Conservation (phyloP, 257 asterid species). For the Nicotiana knightiana region DNA sequence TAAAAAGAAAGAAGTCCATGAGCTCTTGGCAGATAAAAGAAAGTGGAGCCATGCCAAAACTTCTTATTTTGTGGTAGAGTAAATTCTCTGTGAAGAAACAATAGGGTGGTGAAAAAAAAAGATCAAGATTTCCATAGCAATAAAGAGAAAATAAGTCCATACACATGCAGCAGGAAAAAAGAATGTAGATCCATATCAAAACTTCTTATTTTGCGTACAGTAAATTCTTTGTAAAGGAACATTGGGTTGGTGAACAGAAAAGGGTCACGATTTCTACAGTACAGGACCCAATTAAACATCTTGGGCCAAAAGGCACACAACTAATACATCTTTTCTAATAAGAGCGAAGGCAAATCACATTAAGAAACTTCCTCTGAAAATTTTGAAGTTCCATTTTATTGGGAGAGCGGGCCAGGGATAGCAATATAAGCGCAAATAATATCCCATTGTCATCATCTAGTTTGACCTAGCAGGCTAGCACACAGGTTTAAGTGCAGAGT, state of each 20-base stretch:
- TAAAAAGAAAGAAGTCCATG: not conserved
- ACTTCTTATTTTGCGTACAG: not conserved
- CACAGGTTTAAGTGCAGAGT: not conserved
- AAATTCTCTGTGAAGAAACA: not conserved
- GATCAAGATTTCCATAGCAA: not conserved
- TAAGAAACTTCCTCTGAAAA: not conserved
- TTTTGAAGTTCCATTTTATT: not conserved
- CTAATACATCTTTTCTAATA: not conserved
- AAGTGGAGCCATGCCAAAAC: not conserved
- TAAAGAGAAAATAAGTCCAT: not conserved
- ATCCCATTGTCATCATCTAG: not conserved
- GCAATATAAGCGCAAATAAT: not conserved
- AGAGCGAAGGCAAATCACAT: not conserved
- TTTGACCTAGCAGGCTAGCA: not conserved
- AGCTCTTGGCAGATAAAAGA: not conserved
- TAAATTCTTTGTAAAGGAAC: not conserved
- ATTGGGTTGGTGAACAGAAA: not conserved
- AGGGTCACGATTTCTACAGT: not conserved
- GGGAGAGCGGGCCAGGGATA: not conserved
- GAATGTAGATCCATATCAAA: not conserved
- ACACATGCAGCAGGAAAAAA: not conserved
- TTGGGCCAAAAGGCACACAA: not conserved
- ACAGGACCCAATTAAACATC: not conserved
- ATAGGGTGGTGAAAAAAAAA: not conserved
- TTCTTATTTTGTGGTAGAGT: not conserved